These are phyloP conservation scores for Fusarium pseudograminearum DNA, from an alignment of 2,329 filamentous ascomycete species.

Conservation along the genomic window DNA sequence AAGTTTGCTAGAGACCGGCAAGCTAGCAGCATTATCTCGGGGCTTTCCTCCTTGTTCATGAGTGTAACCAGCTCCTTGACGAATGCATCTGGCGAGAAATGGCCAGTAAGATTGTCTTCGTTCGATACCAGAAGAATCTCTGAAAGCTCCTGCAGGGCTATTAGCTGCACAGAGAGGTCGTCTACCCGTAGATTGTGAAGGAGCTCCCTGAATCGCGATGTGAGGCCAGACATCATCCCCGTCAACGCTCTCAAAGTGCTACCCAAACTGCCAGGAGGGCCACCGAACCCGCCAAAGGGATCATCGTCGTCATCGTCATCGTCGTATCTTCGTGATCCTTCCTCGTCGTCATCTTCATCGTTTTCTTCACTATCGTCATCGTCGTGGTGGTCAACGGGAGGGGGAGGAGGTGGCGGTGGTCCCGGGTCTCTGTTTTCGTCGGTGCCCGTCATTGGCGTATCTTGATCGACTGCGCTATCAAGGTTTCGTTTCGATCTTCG, in stretches of 20 bases:
- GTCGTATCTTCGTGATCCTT: constrained; percentile 58
- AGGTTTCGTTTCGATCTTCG: constrained; percentile 67
- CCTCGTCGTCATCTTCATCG: constrained; percentile 51
- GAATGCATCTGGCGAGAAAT: constrained; percentile 93
- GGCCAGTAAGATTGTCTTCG: constrained; percentile 94
- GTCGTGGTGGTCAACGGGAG: constrained; percentile 51
- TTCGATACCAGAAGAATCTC: constrained; percentile 95
- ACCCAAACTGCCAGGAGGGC: constrained; percentile 73
- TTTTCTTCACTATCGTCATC: constrained; percentile 55
- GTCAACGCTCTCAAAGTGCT: constrained; percentile 87
- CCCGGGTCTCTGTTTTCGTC: constrained; percentile 64
- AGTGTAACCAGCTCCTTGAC: constrained; percentile 92
- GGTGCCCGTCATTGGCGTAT: constrained; percentile 78
- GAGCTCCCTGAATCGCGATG: constrained; percentile 82
- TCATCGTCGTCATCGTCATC: constrained; percentile 75
- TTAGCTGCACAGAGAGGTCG: constrained; percentile 89
- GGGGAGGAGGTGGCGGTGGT: constrained; percentile 59
- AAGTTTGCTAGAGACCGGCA: constrained; percentile 96
- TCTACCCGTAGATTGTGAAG: constrained; percentile 81
- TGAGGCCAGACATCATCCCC: constrained; percentile 90
- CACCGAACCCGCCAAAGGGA: constrained; percentile 75
- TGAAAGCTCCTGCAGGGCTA: constrained; percentile 92
- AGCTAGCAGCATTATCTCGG: constrained; percentile 96
- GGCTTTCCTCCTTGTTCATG: constrained; percentile 96
- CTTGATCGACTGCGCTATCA: constrained; percentile 67